phyloP scores from a whole-genome alignment of 2,329 filamentous ascomycete genomes.

The Hymenoscyphus infarciens region DNA sequence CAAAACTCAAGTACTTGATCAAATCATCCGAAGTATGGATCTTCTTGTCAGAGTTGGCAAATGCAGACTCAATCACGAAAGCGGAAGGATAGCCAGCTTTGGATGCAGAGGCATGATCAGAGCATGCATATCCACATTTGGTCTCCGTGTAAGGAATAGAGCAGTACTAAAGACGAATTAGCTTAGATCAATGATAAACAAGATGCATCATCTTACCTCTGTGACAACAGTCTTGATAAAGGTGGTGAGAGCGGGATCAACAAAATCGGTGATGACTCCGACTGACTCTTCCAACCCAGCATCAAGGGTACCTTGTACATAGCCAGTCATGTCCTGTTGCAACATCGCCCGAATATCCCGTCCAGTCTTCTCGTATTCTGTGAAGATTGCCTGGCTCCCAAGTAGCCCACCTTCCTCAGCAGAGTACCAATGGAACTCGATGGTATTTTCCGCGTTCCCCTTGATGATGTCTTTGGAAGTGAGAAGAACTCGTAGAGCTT shows the following conservation, averaged over 20 bases:
- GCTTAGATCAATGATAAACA: not conserved
- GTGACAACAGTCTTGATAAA: conserved; percentile 90
- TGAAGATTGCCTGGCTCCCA: conserved; percentile 87
- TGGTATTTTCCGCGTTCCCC: conserved; percentile 74
- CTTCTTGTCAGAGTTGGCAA: conserved; percentile 62
- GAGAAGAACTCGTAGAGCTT: conserved; percentile 80
- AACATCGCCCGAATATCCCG: conserved; percentile 91
- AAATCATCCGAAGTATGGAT: conserved; percentile 69
- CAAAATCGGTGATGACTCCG: conserved; percentile 89
- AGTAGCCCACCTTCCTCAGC: conserved; percentile 86
- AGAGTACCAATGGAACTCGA: conserved; percentile 97
- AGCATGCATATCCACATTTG: conserved; percentile 84
- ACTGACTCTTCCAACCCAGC: conserved; percentile 80
- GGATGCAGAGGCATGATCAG: conserved; percentile 68
- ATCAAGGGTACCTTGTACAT: conserved; percentile 75
- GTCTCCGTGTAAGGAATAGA: conserved; percentile 82
- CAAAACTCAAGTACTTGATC: conserved; percentile 72
- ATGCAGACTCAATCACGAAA: conserved; percentile 72
- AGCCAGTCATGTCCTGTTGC: conserved; percentile 98
- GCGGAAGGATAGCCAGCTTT: conserved; percentile 73
- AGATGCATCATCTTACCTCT: conserved; percentile 42
- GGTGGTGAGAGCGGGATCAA: conserved; percentile 74
- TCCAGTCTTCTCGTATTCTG: conserved; percentile 67
- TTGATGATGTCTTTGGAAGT: conserved; percentile 64
- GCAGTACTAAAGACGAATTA: conserved; percentile 61